Percentiles rank a stretch among this genome's conserved stretches.
phyloP scores from a whole-genome alignment of 345 rosid species.

The Syzygium aqueum region DNA sequence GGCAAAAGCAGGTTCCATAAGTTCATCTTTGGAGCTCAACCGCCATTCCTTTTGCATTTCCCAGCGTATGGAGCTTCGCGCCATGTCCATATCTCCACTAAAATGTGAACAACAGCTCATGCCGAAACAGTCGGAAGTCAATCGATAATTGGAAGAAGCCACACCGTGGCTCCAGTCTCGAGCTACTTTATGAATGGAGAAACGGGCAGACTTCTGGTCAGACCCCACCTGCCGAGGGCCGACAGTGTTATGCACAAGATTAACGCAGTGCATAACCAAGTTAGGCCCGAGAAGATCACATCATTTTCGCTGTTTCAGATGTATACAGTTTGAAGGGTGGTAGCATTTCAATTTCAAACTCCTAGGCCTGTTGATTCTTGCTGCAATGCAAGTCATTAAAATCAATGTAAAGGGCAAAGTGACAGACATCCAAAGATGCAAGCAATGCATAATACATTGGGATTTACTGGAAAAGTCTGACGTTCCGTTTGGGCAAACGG shows the following conservation, averaged over 20 bases:
- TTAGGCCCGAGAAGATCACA: not conserved
- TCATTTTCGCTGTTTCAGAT: not conserved
- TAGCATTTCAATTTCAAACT: not conserved
- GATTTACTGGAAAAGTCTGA: too few relatives aligned
- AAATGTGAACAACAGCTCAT: not conserved
- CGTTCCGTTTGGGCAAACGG: too few relatives aligned
- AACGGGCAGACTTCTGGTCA: not conserved
- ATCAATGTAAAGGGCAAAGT: not conserved
- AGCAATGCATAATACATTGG: not conserved
- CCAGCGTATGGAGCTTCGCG: not conserved
- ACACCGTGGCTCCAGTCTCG: not conserved
- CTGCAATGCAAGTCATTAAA: not conserved
- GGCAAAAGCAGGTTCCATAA: not conserved
- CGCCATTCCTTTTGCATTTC: not conserved
- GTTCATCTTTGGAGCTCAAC: not conserved
- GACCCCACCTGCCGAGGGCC: not conserved
- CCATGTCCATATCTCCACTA: not conserved
- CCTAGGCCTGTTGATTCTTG: not conserved
- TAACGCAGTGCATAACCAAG: not conserved
- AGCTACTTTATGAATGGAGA: not conserved
- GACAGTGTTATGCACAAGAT: not conserved
- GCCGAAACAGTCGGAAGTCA: not conserved
- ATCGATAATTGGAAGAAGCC: not conserved
- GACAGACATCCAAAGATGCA: not conserved
- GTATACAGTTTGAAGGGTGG: not conserved